Percentiles rank a stretch among this genome's conserved stretches.
phyloP scores from a whole-genome alignment of 2,329 filamentous ascomycete species.

The Pseudogymnoascus sp. region DNA sequence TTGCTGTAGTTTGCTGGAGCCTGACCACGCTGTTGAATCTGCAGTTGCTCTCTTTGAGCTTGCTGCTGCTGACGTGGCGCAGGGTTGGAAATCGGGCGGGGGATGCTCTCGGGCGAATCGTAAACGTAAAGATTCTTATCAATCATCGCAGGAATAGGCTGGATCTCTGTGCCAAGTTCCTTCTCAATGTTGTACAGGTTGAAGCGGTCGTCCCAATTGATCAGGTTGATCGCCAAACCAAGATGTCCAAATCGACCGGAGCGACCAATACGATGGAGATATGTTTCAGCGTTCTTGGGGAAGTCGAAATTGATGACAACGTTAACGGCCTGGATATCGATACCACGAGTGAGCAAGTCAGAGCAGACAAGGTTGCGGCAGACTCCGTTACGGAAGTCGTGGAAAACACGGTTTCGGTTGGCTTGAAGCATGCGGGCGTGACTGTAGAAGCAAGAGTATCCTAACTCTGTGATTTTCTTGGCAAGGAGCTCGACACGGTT shows the following conservation, averaged over 20 bases:
- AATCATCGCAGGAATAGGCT: slow-evolving; percentile 87
- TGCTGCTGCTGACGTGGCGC: slow-evolving; percentile 27
- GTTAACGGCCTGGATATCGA: slow-evolving; percentile 98
- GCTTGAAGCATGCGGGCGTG: slow-evolving; percentile 97
- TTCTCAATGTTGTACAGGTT: slow-evolving; percentile 98
- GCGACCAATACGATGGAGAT: slow-evolving; percentile 94
- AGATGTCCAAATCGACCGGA: slow-evolving; percentile 96
- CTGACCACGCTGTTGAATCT: slow-evolving; percentile 19
- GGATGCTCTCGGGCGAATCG: slow-evolving; percentile 90
- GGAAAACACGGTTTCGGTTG: slow-evolving; percentile 95
- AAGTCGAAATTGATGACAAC: slow-evolving; percentile 99
- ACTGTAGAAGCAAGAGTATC: slow-evolving; percentile 99
- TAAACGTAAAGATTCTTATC: slow-evolving; percentile 99
- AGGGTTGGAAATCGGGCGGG: slow-evolving; percentile 61
- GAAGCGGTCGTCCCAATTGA: slow-evolving; percentile 99
- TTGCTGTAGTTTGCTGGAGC: slow-evolving; percentile 21
- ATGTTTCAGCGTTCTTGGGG: slow-evolving; percentile 98
- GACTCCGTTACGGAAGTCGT: slow-evolving; percentile 96
- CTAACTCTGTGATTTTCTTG: slow-evolving; percentile 98
- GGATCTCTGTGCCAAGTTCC: slow-evolving; percentile 93
- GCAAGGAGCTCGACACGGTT: slow-evolving; percentile 95
- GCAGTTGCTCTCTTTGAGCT: slow-evolving; percentile 21
- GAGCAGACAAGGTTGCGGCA: slow-evolving; percentile 98
- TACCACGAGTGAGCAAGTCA: slow-evolving; percentile 93
- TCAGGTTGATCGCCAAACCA: slow-evolving; percentile 95